These are phyloP conservation scores for Geotrichum candidum DNA, from an alignment of 1,139 yeast genomes.

Conservation along the genomic window DNA sequence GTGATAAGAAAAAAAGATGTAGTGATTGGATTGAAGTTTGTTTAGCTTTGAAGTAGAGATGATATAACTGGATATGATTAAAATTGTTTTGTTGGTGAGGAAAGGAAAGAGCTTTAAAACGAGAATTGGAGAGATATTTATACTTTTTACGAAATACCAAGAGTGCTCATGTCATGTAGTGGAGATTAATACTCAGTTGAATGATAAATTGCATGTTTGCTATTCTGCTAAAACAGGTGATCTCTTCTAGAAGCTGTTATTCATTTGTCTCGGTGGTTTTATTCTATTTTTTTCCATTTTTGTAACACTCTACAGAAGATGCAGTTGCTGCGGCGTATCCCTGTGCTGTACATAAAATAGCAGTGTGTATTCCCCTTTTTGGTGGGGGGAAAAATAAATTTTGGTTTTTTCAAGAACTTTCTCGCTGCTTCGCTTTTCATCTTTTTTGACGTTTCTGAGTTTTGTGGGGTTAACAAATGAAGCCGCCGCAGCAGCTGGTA, in stretches of 20 bases:
- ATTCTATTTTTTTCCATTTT: no score
- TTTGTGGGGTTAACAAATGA: background rate
- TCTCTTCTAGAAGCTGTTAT: background rate
- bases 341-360: no score
- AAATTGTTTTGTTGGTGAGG: background rate
- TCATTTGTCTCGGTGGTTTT: no score
- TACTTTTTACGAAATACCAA: background rate
- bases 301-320: no score
- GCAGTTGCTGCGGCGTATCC: no score
- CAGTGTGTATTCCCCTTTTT: no score
- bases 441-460: no score
- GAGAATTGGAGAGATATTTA: background rate
- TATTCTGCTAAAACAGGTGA: background rate
- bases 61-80: no score
- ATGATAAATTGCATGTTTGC: background rate
- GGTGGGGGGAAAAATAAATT: no score
- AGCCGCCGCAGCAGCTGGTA: background rate
- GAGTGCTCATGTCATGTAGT: background rate
- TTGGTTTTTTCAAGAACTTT: background rate
- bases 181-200: background rate
- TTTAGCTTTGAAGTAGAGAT: background rate
- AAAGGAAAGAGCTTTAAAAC: background rate
- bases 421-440: background rate
- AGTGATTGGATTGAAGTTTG: background rate
- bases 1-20: background rate